phyloP scores from a whole-genome alignment of 768 basidiomycete genomes.

The Lactarius quietus region DNA sequence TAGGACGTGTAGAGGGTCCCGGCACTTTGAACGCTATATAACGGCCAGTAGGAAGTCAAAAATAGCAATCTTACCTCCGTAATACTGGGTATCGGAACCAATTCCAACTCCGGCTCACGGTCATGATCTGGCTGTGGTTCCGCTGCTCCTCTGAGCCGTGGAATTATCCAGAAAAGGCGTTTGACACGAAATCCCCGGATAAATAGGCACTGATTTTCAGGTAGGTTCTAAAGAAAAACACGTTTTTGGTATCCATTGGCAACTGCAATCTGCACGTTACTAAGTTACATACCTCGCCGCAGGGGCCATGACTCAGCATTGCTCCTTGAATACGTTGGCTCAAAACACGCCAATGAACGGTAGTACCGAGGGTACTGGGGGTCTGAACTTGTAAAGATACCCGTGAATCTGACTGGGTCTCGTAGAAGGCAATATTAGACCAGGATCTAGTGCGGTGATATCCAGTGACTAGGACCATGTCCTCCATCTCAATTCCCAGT shows the following conservation, averaged over 20 bases:
- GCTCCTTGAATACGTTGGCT: background rate
- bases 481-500: background rate
- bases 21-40: background rate
- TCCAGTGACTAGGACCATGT: background rate
- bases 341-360: background rate
- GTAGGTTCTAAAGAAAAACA: background rate
- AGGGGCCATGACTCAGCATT: background rate
- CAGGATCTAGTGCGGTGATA: background rate
- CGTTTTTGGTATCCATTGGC: background rate
- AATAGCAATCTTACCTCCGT: background rate
- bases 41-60: background rate
- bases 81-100: background rate
- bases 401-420: background rate
- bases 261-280: background rate
- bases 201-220: background rate
- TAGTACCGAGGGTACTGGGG: background rate
- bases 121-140: background rate
- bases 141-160: background rate
- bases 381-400: background rate
- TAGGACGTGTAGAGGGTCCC: background rate
- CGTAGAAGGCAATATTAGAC: background rate
- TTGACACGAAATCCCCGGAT: background rate
- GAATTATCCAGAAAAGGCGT: background rate
- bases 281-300: background rate
- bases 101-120: background rate